These are phyloP conservation scores for Apiospora pterosperma DNA, from an alignment of 2,329 filamentous ascomycete genomes.

Conservation along the genomic window DNA sequence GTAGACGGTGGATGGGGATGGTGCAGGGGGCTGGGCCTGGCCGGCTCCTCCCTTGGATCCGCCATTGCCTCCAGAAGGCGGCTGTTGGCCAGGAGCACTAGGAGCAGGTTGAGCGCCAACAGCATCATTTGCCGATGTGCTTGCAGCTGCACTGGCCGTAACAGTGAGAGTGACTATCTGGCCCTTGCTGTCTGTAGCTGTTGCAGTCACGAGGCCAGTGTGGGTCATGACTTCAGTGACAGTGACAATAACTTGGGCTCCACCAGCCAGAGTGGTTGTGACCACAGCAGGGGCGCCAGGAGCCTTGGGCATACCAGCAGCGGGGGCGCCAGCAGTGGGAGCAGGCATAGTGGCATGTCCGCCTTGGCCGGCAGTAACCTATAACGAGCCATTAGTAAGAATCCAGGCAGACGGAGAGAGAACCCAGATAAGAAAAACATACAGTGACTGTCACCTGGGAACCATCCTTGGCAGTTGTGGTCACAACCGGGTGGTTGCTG, in stretches of 20 bases:
- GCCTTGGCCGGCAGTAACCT: not conserved
- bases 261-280: not conserved
- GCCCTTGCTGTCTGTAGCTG: not conserved
- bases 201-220: not conserved
- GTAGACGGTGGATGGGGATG: not conserved
- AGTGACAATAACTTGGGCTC: not conserved
- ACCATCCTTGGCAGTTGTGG: conserved; percentile 5
- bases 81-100: too few relatives aligned
- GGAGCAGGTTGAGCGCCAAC: not conserved
- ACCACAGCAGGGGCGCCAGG: not conserved
- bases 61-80: not conserved
- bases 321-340: conserved; percentile 6
- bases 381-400: too few relatives aligned
- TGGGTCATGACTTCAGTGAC: not conserved
- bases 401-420: too few relatives aligned
- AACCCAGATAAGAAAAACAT: too few relatives aligned
- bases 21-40: not conserved
- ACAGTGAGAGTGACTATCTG: not conserved
- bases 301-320: too few relatives aligned
- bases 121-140: not conserved
- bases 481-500: not conserved
- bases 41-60: not conserved
- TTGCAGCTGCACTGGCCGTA: not conserved
- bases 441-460: conserved; percentile 16
- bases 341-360: conserved; percentile 4